Evolutionary conservation across 2,329 filamentous ascomycete genomes (phyloP).

Genomic region (Trichophyton benhamiae): DNA sequence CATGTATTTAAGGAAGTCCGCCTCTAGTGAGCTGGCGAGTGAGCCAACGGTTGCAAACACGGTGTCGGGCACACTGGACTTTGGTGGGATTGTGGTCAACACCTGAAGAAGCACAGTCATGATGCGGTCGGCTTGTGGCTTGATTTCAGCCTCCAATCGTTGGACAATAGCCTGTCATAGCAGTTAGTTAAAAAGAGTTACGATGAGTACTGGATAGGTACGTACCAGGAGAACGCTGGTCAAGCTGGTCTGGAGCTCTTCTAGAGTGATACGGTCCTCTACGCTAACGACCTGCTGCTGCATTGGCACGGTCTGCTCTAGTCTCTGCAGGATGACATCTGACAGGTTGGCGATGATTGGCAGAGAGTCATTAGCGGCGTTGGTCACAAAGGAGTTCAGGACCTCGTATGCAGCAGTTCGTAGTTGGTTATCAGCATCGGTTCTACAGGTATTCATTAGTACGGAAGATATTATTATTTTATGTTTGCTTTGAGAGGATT

Average conservation of each 20-base stretch:
- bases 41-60: slow-evolving; percentile 85
- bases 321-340: slow-evolving; percentile 75
- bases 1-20: slow-evolving; percentile 96
- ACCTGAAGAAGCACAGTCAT: slow-evolving; percentile 82
- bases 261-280: slow-evolving; percentile 87
- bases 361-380: slow-evolving; percentile 76
- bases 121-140: slow-evolving; percentile 80
- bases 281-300: slow-evolving; percentile 91
- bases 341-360: slow-evolving; percentile 68
- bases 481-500: not conserved
- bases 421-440: slow-evolving; percentile 73
- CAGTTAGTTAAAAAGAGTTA: not conserved
- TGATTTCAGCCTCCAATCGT: slow-evolving; percentile 80
- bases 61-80: slow-evolving; percentile 89
- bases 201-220: not conserved
- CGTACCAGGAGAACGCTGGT: slow-evolving; percentile 67
- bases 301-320: slow-evolving; percentile 80
- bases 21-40: slow-evolving; percentile 82
- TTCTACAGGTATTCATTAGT: slow-evolving; percentile 7
- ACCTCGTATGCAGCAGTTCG: slow-evolving; percentile 96
- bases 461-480: not conserved
- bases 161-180: slow-evolving; percentile 58
- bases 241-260: slow-evolving; percentile 96
- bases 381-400: slow-evolving; percentile 84
- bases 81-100: slow-evolving; percentile 61